Base-by-base conservation (phyloP, 1,284 basidiomycete genomes). In the Volvariella volvacea region DNA sequence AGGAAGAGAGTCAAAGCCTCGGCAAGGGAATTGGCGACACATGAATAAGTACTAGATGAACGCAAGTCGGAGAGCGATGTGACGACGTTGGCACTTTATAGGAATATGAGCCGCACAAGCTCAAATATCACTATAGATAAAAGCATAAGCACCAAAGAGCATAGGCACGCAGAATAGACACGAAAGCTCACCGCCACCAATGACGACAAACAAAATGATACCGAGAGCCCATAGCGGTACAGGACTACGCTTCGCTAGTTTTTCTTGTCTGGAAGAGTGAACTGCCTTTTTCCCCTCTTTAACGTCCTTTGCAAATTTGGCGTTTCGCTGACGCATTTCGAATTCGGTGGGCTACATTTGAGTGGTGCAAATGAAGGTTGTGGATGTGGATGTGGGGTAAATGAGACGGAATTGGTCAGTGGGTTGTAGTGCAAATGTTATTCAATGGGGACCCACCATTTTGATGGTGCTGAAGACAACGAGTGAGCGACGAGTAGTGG, bases 311-410 rank as follows among this genome's bases (percentile, higher is more conserved):
- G 82, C 83, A 62, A 89, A 90, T 63, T 86, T 83, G 45, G 73
- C 73, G 61, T 89, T 90, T 62, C 78, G 77, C 58, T 80, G 77
- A 52, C 83, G 80, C 67, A 88, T 73, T 60, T 90, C 87, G 62
- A 86, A 88, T 68, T 83, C 76, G 45, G 83, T 80, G 39, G 78
- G 78, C 78, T 80, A 42, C n/a, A n/a, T n/a, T n/a, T n/a, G n/a
- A 12, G 16, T 21, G 25, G 10, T 33, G 37, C 19, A 36, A 36
- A 36, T 6, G 34, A 36, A 15, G 12, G 25, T 28, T 28, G 6
- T 6, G 6, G 25, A 6, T 31, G 30, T 9, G 30, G 30, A 31
- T 9, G 22, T 42, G 41, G n/a, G n/a, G 41, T 17, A 42, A 15
- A 14, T 42, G 30, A 31, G n/a, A 9, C 30, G n/a, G 30, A n/a